Percentiles rank a stretch among this genome's conserved stretches.
Conservation (phyloP, 768 basidiomycete species). For the Russula virescens region DNA sequence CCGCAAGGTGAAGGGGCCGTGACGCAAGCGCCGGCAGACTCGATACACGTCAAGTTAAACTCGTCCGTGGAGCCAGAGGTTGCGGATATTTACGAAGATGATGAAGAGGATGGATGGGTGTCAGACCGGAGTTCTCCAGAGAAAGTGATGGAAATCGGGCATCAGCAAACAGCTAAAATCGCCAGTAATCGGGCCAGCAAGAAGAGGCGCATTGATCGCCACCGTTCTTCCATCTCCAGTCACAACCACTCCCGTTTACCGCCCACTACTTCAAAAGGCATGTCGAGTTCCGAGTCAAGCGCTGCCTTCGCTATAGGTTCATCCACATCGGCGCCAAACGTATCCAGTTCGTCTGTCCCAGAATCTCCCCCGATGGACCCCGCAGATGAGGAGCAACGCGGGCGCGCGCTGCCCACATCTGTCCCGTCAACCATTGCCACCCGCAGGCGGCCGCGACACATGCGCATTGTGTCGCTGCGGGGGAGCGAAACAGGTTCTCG, state of each 20-base stretch:
- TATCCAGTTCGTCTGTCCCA: background rate
- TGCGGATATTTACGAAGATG: slow-evolving; percentile 30
- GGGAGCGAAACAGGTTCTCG: slow-evolving; percentile 29
- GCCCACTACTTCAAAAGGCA: background rate
- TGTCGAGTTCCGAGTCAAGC: background rate
- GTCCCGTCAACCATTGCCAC: slow-evolving; percentile 11
- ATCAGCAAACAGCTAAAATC: background rate
- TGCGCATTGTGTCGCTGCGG: slow-evolving; percentile 31
- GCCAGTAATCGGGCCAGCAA: slow-evolving; percentile 19
- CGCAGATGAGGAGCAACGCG: slow-evolving; percentile 24
- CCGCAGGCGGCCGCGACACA: slow-evolving; percentile 26
- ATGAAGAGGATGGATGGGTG: slow-evolving; percentile 57
- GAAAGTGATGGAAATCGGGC: background rate
- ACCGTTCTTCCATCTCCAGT: background rate
- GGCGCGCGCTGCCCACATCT: slow-evolving; percentile 21
- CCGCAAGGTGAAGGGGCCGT: background rate
- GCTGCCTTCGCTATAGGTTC: slow-evolving; percentile 14
- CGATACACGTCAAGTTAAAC: background rate
- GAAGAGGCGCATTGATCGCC: background rate
- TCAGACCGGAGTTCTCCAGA: slow-evolving; percentile 45
- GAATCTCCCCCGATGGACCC: background rate
- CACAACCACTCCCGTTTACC: background rate
- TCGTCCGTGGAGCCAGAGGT: slow-evolving; percentile 4
- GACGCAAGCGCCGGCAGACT: background rate
- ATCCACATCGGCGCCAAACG: slow-evolving; percentile 12